Conservation (phyloP, 2,329 filamentous ascomycete genomes). For the Neophaeococcomyces mojaviensis region DNA sequence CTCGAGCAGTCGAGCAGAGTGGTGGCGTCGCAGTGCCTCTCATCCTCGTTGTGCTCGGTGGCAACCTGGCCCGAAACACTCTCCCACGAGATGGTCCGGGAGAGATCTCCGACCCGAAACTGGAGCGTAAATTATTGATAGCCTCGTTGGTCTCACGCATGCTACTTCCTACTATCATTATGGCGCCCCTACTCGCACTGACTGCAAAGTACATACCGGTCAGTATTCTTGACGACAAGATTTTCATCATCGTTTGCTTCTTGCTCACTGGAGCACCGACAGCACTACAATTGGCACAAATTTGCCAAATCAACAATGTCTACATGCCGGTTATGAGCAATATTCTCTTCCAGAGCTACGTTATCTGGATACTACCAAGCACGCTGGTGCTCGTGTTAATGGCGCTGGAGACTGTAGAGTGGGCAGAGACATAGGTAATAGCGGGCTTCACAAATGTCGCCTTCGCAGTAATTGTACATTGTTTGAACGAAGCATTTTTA, state of each 20-base stretch:
- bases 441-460: not conserved
- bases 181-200: conserved; percentile 82
- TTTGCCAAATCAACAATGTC: conserved; percentile 95
- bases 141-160: conserved; percentile 84
- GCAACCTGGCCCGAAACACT: conserved; percentile 88
- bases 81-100: conserved; percentile 59
- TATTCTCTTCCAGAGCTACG: conserved; percentile 91
- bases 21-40: conserved; percentile 88
- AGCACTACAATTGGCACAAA: conserved; percentile 90
- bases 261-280: conserved; percentile 88
- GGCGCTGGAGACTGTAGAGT: conserved; percentile 86
- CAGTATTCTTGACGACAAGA: conserved; percentile 92
- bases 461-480: not conserved
- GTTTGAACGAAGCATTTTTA: not conserved
- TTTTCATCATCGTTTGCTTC: conserved; percentile 97
- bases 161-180: conserved; percentile 82
- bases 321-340: conserved; percentile 92
- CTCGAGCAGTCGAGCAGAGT: conserved; percentile 74
- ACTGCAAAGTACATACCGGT: conserved; percentile 85
- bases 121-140: conserved; percentile 70
- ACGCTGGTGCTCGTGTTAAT: conserved; percentile 85
- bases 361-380: conserved; percentile 93
- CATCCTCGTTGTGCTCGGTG: conserved; percentile 89
- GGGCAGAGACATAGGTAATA: conserved; percentile 45
- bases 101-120: conserved; percentile 61